Evolutionary conservation across 495 filamentous ascomycete species (phyloP), one percentile per base, ranked within the genome.

Genomic region (Hyaloscypha finlandica): DNA sequence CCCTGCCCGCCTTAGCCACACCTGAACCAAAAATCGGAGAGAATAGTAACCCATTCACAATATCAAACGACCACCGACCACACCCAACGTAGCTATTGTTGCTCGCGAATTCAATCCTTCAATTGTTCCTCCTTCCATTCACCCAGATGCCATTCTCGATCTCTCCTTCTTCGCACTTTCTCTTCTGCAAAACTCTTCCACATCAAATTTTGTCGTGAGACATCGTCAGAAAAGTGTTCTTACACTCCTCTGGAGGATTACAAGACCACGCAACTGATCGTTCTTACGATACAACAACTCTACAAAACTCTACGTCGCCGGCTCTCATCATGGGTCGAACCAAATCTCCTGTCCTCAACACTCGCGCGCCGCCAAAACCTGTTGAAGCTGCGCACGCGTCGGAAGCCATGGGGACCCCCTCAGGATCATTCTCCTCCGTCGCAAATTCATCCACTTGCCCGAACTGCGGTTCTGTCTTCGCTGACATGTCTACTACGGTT

Each of bases 401-500:
- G n/a, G 35, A 61, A 29, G 22, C 45, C 8, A 35, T 59, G 57
- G 54, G 61, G 57, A 59, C 33, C 2, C 22, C 64, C 14, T 66
- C 57, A 12, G 42, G 30, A 59, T 65, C 67, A 5, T 31, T 30
- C 42, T 55, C 67, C 35, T 65, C 67, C 5, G 52, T 57, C 8
- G 14, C 61, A 12, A 33, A 55, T 22, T 39, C 39, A 22, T 42
- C 60, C n/a, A 61, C 48, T 9, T 69, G 67, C 56, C 67, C 67
- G n/a, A 42, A 55, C 37, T 69, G 67, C 57, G 20, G 14, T 33
- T 64, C 45, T 11, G 31, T 31, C 29, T 60, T 65, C 39, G 2
- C 55, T 14, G 53, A 70, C 9, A 48, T 64, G 37, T 52, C 68
- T 31, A 16, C 48, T 12, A n/a, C n/a, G 30, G 68, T 70, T 33